Base-by-base conservation (phyloP, 305 asterid species). In the Fraxinus nigra region DNA sequence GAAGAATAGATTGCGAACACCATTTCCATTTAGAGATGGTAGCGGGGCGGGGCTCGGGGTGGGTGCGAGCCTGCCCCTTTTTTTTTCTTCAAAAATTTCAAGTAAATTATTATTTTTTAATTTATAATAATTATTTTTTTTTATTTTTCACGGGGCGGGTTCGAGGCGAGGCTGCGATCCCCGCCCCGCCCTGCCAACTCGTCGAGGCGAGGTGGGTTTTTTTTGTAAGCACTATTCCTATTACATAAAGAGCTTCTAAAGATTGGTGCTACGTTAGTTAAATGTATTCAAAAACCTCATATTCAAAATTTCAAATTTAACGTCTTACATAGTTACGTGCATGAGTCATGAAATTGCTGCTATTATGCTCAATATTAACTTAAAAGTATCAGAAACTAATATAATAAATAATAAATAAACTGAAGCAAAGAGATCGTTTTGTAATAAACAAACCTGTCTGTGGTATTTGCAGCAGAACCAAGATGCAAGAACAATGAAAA, bases 361-460 rank as follows among this genome's bases (percentile, higher is more conserved):
- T 22, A 59, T 22, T 20, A 11, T 46, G 56, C 56, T 46, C 56
- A 46, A 46, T 46, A 46, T 46, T 46, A 11, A 46, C 48, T 40
- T 40, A 40, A 40, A 46, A 46, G 18, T 20, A 7, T 61, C 26
- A 20, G 30, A 63, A 63, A 24, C 16, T 22, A 63, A 63, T 63
- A 7, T 22, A 63, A 22, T 54, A 63, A 8, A 8, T 2, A 63
- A 63, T 63, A 22, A 63, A n/a, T 54, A 8, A 63, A 26, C 16
- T 63, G 24, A 5, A 54, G 26, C 11, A 22, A 7, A 63, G 32
- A 22, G 1, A 22, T 59, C 2, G 32, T 63, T 63, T 22, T 24
- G 72, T 63, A 63, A 22, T 22, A 33, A 61, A 63, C 72, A 8
- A 63, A 84, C 84, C 87, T 84, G 51, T 84, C 35, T 22, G 69